phyloP scores from a whole-genome alignment of 2,329 filamentous ascomycete species.

The Paecilomyces fulvus region DNA sequence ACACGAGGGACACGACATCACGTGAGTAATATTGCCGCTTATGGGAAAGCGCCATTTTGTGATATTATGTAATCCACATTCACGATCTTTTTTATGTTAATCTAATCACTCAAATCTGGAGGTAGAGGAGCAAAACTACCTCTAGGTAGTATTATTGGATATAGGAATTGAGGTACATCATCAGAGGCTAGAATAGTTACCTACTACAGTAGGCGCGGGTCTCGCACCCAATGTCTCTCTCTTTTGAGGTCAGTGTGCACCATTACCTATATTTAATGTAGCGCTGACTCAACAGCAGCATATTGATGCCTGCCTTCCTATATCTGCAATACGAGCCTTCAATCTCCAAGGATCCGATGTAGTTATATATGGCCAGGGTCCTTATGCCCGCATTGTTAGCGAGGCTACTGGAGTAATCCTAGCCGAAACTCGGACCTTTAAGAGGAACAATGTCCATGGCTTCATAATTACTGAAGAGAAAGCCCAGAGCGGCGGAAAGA shows the following conservation, averaged over 20 bases:
- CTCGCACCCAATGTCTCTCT: conserved; percentile 16
- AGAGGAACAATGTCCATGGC: conserved; percentile 32
- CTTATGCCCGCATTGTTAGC: conserved; percentile 25
- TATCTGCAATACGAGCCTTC: conserved; percentile 31
- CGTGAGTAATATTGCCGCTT: conserved; percentile 14
- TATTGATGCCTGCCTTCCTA: conserved; percentile 35
- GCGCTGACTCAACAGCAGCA: conserved; percentile 24
- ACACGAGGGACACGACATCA: conserved; percentile 11
- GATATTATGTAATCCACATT: conserved; percentile 13
- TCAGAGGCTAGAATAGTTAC: not conserved
- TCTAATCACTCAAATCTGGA: not conserved
- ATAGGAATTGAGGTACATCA: not conserved
- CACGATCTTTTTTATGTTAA: conserved; percentile 4
- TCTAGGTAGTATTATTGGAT: not conserved
- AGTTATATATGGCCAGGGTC: conserved; percentile 33
- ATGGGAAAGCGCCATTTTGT: conserved; percentile 7
- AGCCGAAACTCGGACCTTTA: conserved; percentile 23
- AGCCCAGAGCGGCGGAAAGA: conserved; percentile 7
- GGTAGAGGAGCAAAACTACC: not conserved
- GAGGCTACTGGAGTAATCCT: conserved; percentile 20
- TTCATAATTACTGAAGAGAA: conserved; percentile 20
- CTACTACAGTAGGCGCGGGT: not conserved
- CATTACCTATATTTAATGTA: conserved; percentile 1
- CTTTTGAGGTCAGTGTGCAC: conserved; percentile 21
- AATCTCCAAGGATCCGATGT: conserved; percentile 17